Conservation (phyloP, 2,329 filamentous ascomycete species). For the Tetracladium maxilliforme region DNA sequence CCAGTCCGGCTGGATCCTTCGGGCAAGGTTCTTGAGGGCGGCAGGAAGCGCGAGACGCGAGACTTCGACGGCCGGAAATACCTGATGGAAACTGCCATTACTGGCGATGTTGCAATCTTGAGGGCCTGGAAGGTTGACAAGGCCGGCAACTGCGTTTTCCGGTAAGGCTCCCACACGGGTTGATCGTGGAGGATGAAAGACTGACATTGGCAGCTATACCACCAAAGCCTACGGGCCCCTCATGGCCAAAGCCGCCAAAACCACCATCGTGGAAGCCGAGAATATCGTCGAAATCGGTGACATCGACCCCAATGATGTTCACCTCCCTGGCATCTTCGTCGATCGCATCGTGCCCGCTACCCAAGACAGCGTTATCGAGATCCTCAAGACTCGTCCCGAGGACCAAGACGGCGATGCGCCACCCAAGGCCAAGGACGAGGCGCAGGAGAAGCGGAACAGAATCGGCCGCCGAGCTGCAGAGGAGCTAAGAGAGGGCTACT, state of each 20-base stretch:
- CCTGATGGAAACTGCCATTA: conserved; percentile 63
- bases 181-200: not conserved
- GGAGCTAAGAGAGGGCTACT: conserved; percentile 67
- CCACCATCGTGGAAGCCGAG: conserved; percentile 76
- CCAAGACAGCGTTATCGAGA: conserved; percentile 57
- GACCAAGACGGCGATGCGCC: conserved; percentile 2
- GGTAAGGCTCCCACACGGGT: conserved; percentile 27
- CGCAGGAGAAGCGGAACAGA: conserved; percentile 43
- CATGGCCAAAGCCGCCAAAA: conserved; percentile 67
- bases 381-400: conserved; percentile 39
- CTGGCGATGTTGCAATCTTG: conserved; percentile 64
- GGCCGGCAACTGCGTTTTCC: conserved; percentile 67
- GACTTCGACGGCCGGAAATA: conserved; percentile 61
- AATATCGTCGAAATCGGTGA: conserved; percentile 64
- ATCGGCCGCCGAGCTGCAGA: conserved; percentile 67
- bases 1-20: conserved; percentile 45
- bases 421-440: conserved; percentile 18
- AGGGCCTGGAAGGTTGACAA: conserved; percentile 65
- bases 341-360: conserved; percentile 68
- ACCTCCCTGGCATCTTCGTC: conserved; percentile 72
- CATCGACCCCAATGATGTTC: conserved; percentile 59
- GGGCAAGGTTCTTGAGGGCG: conserved; percentile 46
- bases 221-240: conserved; percentile 62
- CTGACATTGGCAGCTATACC: conserved; percentile 34
- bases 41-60: conserved; percentile 52